Base-by-base conservation (phyloP, 345 rosid genomes). In the Mangifera indica region DNA sequence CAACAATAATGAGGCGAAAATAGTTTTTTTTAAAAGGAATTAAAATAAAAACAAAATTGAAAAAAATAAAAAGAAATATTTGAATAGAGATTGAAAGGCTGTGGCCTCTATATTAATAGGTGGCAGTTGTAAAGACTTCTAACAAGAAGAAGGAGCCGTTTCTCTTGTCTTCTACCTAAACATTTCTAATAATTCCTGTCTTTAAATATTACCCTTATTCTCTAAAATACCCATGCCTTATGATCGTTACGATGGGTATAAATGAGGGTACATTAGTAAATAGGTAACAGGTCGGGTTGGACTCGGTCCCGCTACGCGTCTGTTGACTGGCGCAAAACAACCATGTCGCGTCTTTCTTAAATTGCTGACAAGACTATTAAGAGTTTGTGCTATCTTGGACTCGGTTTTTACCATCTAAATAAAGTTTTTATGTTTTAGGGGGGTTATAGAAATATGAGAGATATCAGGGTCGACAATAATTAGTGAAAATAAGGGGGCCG, bases 81-180 rank as follows among this genome's bases (percentile, higher is more conserved):
- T 7, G 53, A 14, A 45, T 44, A 26, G 11, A 26, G 22, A 60
- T n/a, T 71, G 73, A 83, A 81, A 79, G 68, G 84, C 76, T 78
- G 85, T 77, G 84, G 83, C 85, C 88, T 72, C 84, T 80, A 86
- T 84, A 82, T 82, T 76, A 86, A 79, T 82, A 81, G 87, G 76
- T 83, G 84, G 88, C 86, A 80, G 71, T 74, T 79, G 75, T 70
- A 54, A 75, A 77, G 75, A 70, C 54, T 69, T n/a, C 37, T 34
- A 52, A 44, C 49, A 11, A 68, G 21, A 49, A 45, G 58, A 65
- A 42, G 46, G 74, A 79, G 83, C 79, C 82, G 82, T 82, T 78
- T 68, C 73, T 37, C 65, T 76, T 69, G 78, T 72, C 82, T 71
- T 29, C 44, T 66, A 52, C 72, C 71, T 51, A 34, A 54, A 60